Percentiles rank a stretch among this genome's conserved stretches.
phyloP scores from a whole-genome alignment of 495 filamentous ascomycete species.

The Trichodelitschia bisporula region DNA sequence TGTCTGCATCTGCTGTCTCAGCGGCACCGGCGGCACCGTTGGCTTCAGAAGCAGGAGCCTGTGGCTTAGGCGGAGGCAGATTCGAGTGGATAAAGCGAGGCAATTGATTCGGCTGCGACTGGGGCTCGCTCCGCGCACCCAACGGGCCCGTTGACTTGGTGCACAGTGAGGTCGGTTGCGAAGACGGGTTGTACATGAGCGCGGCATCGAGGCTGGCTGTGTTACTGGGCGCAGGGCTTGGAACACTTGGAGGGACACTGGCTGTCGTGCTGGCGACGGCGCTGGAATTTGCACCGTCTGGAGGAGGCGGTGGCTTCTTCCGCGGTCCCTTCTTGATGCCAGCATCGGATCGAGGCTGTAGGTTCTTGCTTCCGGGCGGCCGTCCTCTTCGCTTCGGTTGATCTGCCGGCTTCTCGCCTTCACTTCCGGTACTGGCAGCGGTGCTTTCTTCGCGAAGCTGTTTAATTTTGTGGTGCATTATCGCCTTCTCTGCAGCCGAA shows the following conservation, averaged over 20 bases:
- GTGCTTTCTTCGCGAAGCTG: conserved; percentile 15
- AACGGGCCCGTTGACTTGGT: no score
- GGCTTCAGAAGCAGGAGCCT: no score
- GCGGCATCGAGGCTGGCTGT: neutral
- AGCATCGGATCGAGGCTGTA: conserved; percentile 11
- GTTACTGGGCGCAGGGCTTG: neutral
- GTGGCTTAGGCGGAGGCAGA: neutral
- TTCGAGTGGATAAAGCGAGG: neutral
- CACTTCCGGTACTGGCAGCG: conserved; percentile 8
- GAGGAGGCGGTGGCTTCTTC: conserved; percentile 3
- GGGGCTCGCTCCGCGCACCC: no score
- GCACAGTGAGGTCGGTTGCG: neutral
- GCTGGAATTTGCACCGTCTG: neutral
- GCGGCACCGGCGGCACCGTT: no score
- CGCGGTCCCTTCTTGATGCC: conserved; percentile 18
- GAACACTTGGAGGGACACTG: neutral
- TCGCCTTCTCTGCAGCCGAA: conserved; percentile 3
- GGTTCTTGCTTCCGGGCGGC: conserved; percentile 16
- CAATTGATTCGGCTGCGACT: neutral
- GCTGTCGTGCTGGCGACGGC: neutral
- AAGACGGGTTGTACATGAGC: neutral
- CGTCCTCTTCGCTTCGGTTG: conserved; percentile 7
- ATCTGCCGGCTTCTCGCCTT: conserved; percentile 2
- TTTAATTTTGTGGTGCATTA: conserved; percentile 10
- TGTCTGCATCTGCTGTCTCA: neutral